A percentile compares a stretch with the other conserved stretches of the same genome.
Evolutionary conservation across 345 rosid genomes (phyloP).

Genomic region (Gossypium anomalum): DNA sequence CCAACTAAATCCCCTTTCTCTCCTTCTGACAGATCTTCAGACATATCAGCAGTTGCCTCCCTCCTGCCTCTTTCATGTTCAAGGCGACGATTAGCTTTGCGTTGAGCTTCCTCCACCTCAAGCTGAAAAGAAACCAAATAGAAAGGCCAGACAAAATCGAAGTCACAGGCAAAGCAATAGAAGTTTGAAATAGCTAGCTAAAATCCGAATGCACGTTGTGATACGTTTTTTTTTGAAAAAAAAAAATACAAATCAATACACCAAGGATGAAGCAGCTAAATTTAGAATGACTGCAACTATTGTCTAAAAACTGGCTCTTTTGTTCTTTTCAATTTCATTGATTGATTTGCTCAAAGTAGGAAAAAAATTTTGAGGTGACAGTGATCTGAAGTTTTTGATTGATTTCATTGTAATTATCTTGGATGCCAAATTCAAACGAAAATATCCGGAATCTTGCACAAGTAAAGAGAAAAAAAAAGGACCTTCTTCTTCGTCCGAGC

Average conservation of each 20-base stretch:
- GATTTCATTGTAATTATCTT: not conserved
- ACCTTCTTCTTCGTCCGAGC: constrained; percentile 89
- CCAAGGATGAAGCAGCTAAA: not conserved
- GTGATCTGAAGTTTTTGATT: not conserved
- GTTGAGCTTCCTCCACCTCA: constrained; percentile 65
- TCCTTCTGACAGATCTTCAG: constrained; percentile 71
- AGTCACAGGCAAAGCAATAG: not conserved
- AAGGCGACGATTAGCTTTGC: constrained; percentile 46
- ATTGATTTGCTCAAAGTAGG: no score
- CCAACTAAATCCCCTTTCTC: constrained; percentile 54
- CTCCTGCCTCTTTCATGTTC: constrained; percentile 65
- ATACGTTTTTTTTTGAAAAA: not conserved
- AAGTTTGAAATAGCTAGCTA: not conserved
- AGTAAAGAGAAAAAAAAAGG: not conserved
- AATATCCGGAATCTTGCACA: not conserved
- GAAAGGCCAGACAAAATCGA: not conserved
- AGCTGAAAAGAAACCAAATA: constrained; percentile 31
- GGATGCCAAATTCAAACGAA: no score
- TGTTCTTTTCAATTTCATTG: no score
- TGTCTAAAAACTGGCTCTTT: not conserved
- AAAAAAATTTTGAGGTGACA: not conserved
- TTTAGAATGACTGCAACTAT: constrained; percentile 1
- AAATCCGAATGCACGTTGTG: not conserved
- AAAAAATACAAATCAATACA: not conserved
- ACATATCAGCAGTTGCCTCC: constrained; percentile 73